phyloP scores from a whole-genome alignment of 2,329 filamentous ascomycete species.

The Aspergillus udagawae region DNA sequence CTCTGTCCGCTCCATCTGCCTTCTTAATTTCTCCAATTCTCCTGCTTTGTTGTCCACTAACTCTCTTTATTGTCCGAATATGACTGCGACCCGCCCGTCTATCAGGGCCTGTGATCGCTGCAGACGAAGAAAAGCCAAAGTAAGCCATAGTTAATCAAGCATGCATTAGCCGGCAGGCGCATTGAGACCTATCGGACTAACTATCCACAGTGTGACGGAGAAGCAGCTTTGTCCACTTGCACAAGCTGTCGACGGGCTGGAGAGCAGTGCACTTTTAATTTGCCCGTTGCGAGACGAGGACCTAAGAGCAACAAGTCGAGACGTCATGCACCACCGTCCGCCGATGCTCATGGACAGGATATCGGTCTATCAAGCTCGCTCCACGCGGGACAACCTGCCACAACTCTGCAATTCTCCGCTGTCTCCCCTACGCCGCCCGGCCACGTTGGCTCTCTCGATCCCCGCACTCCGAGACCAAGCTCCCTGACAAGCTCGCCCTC shows the following conservation, averaged over 20 bases:
- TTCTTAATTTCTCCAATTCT: neutral
- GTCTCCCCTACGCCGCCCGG: neutral
- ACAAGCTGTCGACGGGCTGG: conserved; percentile 29
- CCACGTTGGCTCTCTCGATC: neutral
- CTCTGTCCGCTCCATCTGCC: neutral
- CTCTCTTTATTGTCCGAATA: conserved; percentile 17
- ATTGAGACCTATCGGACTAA: neutral
- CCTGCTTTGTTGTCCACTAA: neutral
- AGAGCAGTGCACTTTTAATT: conserved; percentile 35
- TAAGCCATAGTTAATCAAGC: neutral
- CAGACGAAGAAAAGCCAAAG: neutral
- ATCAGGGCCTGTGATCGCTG: neutral
- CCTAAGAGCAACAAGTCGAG: conserved; percentile 26
- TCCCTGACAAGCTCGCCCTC: neutral
- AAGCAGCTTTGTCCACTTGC: neutral
- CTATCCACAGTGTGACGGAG: neutral
- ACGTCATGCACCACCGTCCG: neutral
- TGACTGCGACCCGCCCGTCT: neutral
- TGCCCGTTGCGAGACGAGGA: conserved; percentile 38
- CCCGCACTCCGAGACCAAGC: neutral
- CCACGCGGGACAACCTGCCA: neutral
- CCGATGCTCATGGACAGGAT: neutral
- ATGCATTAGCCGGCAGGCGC: neutral
- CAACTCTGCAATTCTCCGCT: neutral
- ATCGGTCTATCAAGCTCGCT: neutral